Percentiles rank a stretch among this genome's conserved stretches.
These are phyloP conservation scores for Exsudoporus frostii DNA, from an alignment of 768 basidiomycete genomes.

Conservation along the genomic window DNA sequence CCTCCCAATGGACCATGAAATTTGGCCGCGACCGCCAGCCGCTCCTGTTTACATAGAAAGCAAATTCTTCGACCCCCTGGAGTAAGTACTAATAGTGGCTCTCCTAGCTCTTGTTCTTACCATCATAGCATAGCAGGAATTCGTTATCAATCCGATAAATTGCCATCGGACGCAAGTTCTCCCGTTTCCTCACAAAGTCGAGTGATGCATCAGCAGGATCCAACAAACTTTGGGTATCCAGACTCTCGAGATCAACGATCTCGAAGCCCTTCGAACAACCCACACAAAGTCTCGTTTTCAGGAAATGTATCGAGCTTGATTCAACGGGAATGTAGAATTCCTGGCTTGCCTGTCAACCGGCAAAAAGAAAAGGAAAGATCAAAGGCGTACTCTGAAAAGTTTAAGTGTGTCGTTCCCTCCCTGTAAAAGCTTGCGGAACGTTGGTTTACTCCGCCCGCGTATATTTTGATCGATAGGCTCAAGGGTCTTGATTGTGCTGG, in stretches of 20 bases:
- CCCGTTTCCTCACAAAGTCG: slow-evolving; percentile 89
- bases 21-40: slow-evolving; percentile 87
- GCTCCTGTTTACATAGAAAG: slow-evolving; percentile 97
- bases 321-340: slow-evolving; percentile 99
- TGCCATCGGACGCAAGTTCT: slow-evolving; percentile 89
- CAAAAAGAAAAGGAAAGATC: not conserved
- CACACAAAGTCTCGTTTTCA: slow-evolving; percentile 96
- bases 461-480: slow-evolving; percentile 92
- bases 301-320: slow-evolving; percentile 93
- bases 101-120: slow-evolving; percentile 42
- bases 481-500: slow-evolving; percentile 95
- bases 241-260: slow-evolving; percentile 94
- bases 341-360: slow-evolving; percentile 36
- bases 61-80: slow-evolving; percentile 66
- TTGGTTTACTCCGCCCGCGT: slow-evolving; percentile 76
- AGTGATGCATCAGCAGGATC: slow-evolving; percentile 90
- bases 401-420: slow-evolving; percentile 93
- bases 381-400: slow-evolving; percentile 70
- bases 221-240: slow-evolving; percentile 94
- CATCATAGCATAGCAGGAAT: slow-evolving; percentile 96
- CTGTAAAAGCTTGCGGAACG: slow-evolving; percentile 92
- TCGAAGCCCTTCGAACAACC: slow-evolving; percentile 98
- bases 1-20: slow-evolving; percentile 98
- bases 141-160: slow-evolving; percentile 97
- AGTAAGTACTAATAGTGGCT: slow-evolving; percentile 5